Percentiles rank a stretch among this genome's conserved stretches.
These are phyloP conservation scores for Chlamydomonas incerta DNA, from an alignment of 139 green algal species.

Conservation along the genomic window DNA sequence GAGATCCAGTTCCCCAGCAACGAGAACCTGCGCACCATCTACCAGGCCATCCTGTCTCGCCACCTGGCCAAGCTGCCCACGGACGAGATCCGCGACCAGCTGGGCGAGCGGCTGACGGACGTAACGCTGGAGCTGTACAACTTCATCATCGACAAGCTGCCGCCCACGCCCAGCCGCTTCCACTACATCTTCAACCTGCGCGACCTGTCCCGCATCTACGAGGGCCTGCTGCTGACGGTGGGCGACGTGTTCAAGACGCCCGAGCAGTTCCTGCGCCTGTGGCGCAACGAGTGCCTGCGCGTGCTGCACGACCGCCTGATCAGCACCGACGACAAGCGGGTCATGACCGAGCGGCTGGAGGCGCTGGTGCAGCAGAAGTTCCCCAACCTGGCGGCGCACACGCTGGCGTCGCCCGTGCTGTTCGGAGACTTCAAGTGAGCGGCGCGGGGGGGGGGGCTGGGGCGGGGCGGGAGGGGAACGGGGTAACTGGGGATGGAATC, in stretches of 20 bases:
- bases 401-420: slow-evolving; percentile 77
- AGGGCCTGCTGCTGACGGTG: slow-evolving; percentile 76
- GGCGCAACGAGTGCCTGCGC: slow-evolving; percentile 79
- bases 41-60: slow-evolving; percentile 76
- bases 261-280: slow-evolving; percentile 75
- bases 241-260: slow-evolving; percentile 61
- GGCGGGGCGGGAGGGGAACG: no score
- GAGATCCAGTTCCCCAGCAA: slow-evolving; percentile 85
- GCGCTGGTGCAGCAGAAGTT: slow-evolving; percentile 58
- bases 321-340: slow-evolving; percentile 60
- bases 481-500: no score
- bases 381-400: slow-evolving; percentile 48
- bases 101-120: slow-evolving; percentile 63
- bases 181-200: slow-evolving; percentile 93
- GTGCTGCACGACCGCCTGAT: slow-evolving; percentile 85
- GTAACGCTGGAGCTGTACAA: slow-evolving; percentile 82
- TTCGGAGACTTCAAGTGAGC: slow-evolving; percentile 82
- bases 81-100: slow-evolving; percentile 63
- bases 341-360: slow-evolving; percentile 66
- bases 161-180: slow-evolving; percentile 83
- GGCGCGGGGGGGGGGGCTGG: no score
- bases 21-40: slow-evolving; percentile 84
- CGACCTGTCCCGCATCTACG: slow-evolving; percentile 76
- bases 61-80: slow-evolving; percentile 67
- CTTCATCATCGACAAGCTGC: slow-evolving; percentile 82